Percentiles rank a stretch among this genome's conserved stretches.
Evolutionary conservation across 2,329 filamentous ascomycete species (phyloP).

Genomic region (Aspergillus cejpii): DNA sequence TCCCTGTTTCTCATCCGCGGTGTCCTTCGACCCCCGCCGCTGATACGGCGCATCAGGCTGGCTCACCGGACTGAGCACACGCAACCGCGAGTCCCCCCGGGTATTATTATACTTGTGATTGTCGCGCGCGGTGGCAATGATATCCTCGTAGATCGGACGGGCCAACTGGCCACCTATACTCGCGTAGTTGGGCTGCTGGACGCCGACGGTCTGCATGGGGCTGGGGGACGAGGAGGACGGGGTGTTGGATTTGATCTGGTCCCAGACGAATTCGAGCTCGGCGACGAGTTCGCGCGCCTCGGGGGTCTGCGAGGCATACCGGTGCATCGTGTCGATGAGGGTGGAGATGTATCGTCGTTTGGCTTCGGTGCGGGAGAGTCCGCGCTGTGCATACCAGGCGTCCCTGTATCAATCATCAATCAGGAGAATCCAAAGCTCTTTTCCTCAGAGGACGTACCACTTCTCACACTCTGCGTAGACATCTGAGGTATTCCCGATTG

Average conservation of each 20-base stretch:
- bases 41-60: conserved; percentile 62
- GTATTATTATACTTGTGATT: conserved; percentile 27
- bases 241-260: conserved; percentile 85
- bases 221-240: conserved; percentile 51
- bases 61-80: conserved; percentile 76
- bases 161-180: conserved; percentile 34
- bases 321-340: conserved; percentile 93
- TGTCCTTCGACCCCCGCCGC: conserved; percentile 37
- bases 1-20: conserved; percentile 32
- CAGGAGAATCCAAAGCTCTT: too few relatives aligned
- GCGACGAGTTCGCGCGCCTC: conserved; percentile 81
- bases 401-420: conserved; percentile 53
- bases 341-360: conserved; percentile 92
- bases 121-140: conserved; percentile 43
- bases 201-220: conserved; percentile 26
- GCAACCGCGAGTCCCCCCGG: conserved; percentile 47
- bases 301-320: conserved; percentile 73
- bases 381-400: conserved; percentile 85
- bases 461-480: conserved; percentile 55
- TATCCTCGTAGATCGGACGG: conserved; percentile 37
- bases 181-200: conserved; percentile 30
- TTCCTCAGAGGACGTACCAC: conserved; percentile 56
- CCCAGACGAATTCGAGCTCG: conserved; percentile 99
- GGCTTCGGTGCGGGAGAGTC: conserved; percentile 78
- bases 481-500: conserved; percentile 49